These are phyloP conservation scores for Paraconiothyrium sp. DNA, from an alignment of 2,329 filamentous ascomycete species.

Conservation along the genomic window DNA sequence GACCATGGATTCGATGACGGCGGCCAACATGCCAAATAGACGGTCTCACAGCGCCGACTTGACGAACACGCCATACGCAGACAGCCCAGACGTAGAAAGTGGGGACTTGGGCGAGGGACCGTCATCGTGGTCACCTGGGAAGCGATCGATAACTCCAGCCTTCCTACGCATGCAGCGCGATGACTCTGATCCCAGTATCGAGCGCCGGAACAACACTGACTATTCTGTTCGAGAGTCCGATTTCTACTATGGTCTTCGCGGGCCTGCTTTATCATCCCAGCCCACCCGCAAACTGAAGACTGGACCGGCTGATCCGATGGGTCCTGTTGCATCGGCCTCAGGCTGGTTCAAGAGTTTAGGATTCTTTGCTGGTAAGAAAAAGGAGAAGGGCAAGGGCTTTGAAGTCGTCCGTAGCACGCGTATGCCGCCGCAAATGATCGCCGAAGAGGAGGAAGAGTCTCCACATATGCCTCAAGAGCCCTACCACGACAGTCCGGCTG, in stretches of 20 bases:
- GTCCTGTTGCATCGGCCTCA: constrained; percentile 86
- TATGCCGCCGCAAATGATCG: constrained; percentile 75
- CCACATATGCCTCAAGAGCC: constrained; percentile 49
- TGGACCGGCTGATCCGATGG: constrained; percentile 92
- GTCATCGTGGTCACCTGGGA: constrained; percentile 35
- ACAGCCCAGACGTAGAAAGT: constrained; percentile 50
- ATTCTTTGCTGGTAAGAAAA: constrained; percentile 83
- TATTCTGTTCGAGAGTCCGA: constrained; percentile 95
- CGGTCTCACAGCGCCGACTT: constrained; percentile 59
- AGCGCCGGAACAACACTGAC: constrained; percentile 72
- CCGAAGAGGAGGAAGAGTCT: constrained; percentile 68
- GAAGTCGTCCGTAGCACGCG: constrained; percentile 92
- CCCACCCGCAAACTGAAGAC: constrained; percentile 88
- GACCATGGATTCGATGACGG: constrained; percentile 64
- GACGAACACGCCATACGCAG: constrained; percentile 56
- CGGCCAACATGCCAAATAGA: constrained; percentile 55
- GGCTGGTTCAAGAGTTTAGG: constrained; percentile 79
- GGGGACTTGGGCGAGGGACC: constrained; percentile 47
- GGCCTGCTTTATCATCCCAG: constrained; percentile 82
- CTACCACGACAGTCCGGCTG: constrained; percentile 63
- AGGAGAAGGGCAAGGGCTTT: constrained; percentile 95
- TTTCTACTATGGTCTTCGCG: constrained; percentile 94
- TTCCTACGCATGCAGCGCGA: constrained; percentile 61
- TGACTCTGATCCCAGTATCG: constrained; percentile 64
- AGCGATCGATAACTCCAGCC: constrained; percentile 54